Evolutionary conservation across 2,329 filamentous ascomycete species (phyloP), one percentile per base, ranked within the genome.

Genomic region (Tolypocladium inflatum): DNA sequence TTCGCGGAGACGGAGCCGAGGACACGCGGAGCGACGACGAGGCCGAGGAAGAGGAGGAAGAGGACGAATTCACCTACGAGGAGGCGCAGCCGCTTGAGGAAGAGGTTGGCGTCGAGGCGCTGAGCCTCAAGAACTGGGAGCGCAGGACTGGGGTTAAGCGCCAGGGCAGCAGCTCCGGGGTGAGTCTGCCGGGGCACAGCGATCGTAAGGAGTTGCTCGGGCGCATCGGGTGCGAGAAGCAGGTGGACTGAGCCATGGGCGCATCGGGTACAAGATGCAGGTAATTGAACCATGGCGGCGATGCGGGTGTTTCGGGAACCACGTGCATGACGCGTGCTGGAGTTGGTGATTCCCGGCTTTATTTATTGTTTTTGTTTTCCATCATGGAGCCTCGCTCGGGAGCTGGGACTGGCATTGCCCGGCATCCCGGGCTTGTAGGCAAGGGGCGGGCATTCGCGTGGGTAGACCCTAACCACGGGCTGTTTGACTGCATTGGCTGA

Each of bases 11-110:
- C 42, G 79, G 84, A 38, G 91, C 93, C 6, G 91, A 97, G 62
- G 94, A 99, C 68, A 82, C 85, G 21, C 85, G 94, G 58, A 96
- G 90, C 62, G 93, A 97, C 65, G 90, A 91, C 62, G 91, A 96
- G 73, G 88, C 77, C 7, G 89, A 86, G 26, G 86, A 82, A 3
- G 84, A 84, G 30, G 81, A 88, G 60, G 85, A 88, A 62, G 82
- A 84, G 48, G 76, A 78, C 17, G 78, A 82, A 60, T 79, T 74
- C 54, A 71, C 80, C 55, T 82, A 81, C 59, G 79, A 83, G 65
- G 78, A 82, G 66, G 78, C 77, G 3, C 73, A 77, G 62, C 75
- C 84, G 2, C 77, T 88, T 11, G 88, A 91, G 71, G 82, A 91
- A 70, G 89, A 91, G 68, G 87, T 91, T 0, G 87, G 86, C 30